Base-by-base conservation (phyloP, 2,329 filamentous ascomycete genomes). In the Penicillium sp. region DNA sequence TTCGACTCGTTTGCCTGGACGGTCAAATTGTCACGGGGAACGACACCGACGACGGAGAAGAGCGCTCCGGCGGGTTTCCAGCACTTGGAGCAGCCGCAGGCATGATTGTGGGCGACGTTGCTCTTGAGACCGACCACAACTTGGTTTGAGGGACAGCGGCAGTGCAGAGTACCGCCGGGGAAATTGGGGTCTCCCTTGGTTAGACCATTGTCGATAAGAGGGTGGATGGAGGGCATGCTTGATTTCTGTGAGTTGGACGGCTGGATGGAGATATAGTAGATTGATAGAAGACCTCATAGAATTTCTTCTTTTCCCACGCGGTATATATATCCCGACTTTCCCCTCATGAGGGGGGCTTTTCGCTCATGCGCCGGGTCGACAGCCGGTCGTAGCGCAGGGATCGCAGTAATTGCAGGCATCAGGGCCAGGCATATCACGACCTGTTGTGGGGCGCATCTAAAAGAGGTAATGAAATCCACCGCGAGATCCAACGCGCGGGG, bases 31-130 rank as follows among this genome's bases (percentile, higher is more conserved):
- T 78, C 75, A 6, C 66, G 63, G 5, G 83, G 77, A 2, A 85
- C 67, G 43, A 86, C 82, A 47, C 70, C 82, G 39, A 86, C 74
- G 55, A 86, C 60, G 50, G 78, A 78, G 73, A 86, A 86, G 50
- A 86, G 75, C 0, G 81, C 74, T 24, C 79, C 79, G 2, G 66
- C 47, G 4, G 83, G 83, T 67, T 85, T 86, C 81, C 81, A 86
- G 76, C 83, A 86, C 66, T 85, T 83, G 44, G 81, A 84, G 69
- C 83, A 86, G 52, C 82, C 82, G 67, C 83, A 86, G 45, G 80
- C 81, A 68, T 86, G 83, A 73, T 86, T 85, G 73, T 85, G 81
- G 1, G 74, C 70, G 46, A 86, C 77, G 57, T 85, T 79, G 61
- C 76, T 70, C 47, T 58, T 64, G 31, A 86, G 72, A 0, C 74